Conservation (phyloP, 1,139 yeast species). For the Taphrina flavorubra region DNA sequence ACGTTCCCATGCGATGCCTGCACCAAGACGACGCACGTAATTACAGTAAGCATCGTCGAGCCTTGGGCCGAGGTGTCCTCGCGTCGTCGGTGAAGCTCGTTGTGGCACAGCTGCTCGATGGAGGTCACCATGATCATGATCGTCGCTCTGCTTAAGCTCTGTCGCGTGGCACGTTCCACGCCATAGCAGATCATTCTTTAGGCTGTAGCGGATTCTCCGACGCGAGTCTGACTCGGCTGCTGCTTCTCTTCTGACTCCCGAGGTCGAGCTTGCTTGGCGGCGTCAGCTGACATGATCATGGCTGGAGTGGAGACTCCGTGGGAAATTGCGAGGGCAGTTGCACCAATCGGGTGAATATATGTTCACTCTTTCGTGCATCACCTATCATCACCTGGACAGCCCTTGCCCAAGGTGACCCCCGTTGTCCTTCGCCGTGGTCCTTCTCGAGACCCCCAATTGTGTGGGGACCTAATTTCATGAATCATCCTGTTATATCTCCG, state of each 20-base stretch:
- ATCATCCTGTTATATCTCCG: background rate
- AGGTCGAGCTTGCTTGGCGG: background rate
- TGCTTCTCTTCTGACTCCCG: background rate
- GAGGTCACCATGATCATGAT: background rate
- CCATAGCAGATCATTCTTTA: conserved; percentile 8
- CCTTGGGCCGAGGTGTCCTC: too few relatives aligned
- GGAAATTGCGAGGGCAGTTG: background rate
- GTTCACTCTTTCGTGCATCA: background rate
- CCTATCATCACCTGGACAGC: too few relatives aligned
- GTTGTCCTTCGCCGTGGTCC: too few relatives aligned
- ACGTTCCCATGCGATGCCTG: too few relatives aligned
- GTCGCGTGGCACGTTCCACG: background rate
- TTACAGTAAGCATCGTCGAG: too few relatives aligned
- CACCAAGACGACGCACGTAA: too few relatives aligned
- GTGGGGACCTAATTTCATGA: conserved; percentile 5
- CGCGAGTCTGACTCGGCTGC: background rate
- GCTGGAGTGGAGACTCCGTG: background rate
- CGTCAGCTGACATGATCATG: conserved; percentile 11
- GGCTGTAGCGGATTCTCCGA: conserved; percentile 1
- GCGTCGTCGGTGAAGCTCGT: too few relatives aligned
- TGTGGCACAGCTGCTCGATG: too few relatives aligned
- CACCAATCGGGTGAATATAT: background rate
- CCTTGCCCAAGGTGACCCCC: too few relatives aligned
- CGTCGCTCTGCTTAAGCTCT: conserved; percentile 7
- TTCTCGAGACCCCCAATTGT: too few relatives aligned